Percentiles rank a stretch among this genome's conserved stretches.
Evolutionary conservation across 345 rosid genomes (phyloP).

Genomic region (Psidium friedrichsthalianum): DNA sequence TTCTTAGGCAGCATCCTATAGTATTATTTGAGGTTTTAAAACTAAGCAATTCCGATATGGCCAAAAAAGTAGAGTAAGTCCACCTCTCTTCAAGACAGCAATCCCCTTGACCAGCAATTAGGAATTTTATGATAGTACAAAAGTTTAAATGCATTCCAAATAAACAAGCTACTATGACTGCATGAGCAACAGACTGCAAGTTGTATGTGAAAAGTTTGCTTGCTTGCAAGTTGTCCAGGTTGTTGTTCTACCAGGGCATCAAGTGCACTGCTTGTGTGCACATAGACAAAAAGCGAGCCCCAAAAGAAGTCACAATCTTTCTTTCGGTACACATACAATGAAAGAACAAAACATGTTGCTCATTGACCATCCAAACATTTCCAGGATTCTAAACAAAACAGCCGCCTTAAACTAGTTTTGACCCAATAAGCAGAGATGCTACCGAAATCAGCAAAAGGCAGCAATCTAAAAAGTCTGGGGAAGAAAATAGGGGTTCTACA

Average conservation of each 20-base stretch:
- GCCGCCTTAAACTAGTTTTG: neutral
- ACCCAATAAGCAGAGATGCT: neutral
- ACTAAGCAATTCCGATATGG: neutral
- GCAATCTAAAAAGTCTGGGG: neutral
- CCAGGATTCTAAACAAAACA: neutral
- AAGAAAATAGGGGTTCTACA: neutral
- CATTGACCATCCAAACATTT: neutral
- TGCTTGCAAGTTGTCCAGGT: neutral
- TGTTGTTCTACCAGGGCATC: neutral
- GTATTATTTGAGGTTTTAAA: neutral
- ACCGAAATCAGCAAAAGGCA: neutral
- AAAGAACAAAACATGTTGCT: neutral
- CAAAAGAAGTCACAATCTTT: neutral
- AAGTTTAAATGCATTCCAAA: neutral
- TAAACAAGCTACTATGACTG: neutral
- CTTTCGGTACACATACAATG: neutral
- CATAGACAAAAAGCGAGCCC: neutral
- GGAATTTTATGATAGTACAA: neutral
- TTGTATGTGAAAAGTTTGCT: neutral
- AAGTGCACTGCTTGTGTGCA: neutral
- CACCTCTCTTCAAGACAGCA: neutral
- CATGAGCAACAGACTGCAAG: neutral
- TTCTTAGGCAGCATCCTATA: neutral
- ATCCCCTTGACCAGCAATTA: neutral
- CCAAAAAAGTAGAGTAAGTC: neutral